Base-by-base conservation (phyloP, 2,329 filamentous ascomycete genomes). In the Alternaria postmessia region DNA sequence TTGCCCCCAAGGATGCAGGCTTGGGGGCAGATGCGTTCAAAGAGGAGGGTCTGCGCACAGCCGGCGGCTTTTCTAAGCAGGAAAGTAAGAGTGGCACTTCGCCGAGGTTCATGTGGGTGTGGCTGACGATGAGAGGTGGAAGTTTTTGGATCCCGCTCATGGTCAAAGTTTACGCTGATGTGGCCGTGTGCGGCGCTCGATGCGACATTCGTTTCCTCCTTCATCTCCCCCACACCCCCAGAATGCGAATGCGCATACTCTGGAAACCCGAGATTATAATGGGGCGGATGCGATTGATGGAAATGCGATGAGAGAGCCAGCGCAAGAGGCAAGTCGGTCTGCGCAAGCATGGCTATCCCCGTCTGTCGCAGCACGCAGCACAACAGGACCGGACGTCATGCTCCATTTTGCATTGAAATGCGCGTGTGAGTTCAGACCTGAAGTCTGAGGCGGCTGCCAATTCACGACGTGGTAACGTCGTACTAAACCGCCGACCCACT, bases 101-200 rank as follows among this genome's bases (percentile, higher is more conserved):
- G 57, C 57, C 57, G 57, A 60, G 53, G 57, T 43, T 7, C 18
- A 46, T 51, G 53, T 59, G 53, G n/a, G 55, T 59, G 61, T 44
- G 41, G 28, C 51, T 54, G 54, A 55, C 39, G 48, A 52, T 63
- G 57, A 72, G 63, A 72, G 64, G 68, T 65, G 68, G 68, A 63
- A 64, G 41, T 61, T 60, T 59, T 49, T 62, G 56, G 54, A 44
- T 14, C 26, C 61, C 62, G 60, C 61, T 46, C 47, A 42, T 36
- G 43, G 55, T 54, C 63, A 49, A 41, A 47, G 43, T 52, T 46
- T 61, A 30, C 48, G 52, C 57, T 5, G 14, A 39, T 56, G 57
- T 51, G 48, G 54, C 54, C 49, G 48, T 44, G 41, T 44, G 46
- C 52, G 49, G 44, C 53, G 39, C 5, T 57, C 26, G 41, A 42